A percentile compares a stretch with the other conserved stretches of the same genome.
These are phyloP conservation scores for Sequoia sempervirens DNA, from an alignment of 75 land plant species.

Conservation along the genomic window DNA sequence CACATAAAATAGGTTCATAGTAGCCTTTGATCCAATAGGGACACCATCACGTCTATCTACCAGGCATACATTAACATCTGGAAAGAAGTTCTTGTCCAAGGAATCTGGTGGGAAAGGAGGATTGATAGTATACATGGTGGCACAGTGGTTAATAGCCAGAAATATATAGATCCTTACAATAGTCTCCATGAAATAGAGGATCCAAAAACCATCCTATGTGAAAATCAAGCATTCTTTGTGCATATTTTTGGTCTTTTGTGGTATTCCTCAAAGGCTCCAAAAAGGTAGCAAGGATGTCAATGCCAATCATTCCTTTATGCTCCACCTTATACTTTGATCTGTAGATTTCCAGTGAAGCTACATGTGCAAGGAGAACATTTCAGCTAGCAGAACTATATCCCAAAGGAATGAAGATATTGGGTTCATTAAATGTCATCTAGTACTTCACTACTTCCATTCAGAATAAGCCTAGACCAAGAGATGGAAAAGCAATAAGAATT, in stretches of 20 bases:
- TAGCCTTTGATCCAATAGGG: conserved; percentile 5
- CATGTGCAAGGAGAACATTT: conserved; percentile 13
- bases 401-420: conserved; percentile 3
- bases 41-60: background rate
- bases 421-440: conserved; percentile 39
- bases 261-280: conserved; percentile 20
- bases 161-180: conserved; percentile 24
- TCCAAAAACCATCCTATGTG: conserved; percentile 24
- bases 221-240: conserved; percentile 13
- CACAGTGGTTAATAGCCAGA: conserved; percentile 29
- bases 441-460: conserved; percentile 29
- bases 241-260: conserved; percentile 13
- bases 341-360: conserved; percentile 8
- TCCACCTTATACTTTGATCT: conserved; percentile 3
- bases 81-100: conserved; percentile 11
- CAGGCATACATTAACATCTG: conserved; percentile 17
- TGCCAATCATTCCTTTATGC: conserved; percentile 24
- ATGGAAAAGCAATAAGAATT: conserved; percentile 43
- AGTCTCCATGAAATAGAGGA: conserved; percentile 24
- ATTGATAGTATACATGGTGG: conserved; percentile 16
- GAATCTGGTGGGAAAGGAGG: background rate
- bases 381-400: conserved; percentile 13
- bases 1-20: conserved; percentile 4
- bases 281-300: conserved; percentile 18
- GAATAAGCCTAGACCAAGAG: conserved; percentile 43